Evolutionary conservation across 768 basidiomycete genomes (phyloP).

Genomic region (Roridomyces roridus): DNA sequence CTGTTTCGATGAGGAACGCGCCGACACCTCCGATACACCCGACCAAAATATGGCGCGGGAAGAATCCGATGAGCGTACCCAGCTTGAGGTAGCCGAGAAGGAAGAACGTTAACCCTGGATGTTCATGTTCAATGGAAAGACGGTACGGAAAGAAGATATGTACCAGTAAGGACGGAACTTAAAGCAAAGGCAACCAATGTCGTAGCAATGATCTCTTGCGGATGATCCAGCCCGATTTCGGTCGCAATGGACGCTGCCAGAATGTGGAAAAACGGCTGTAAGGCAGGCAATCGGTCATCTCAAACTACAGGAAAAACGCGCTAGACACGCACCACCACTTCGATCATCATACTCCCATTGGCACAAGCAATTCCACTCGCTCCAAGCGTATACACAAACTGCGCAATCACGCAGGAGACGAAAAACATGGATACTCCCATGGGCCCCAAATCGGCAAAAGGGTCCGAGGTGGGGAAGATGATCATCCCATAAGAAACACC

Average conservation of each 20-base stretch:
- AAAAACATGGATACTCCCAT: conserved; percentile 97
- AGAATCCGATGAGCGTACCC: conserved; percentile 90
- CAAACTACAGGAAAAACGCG: neutral
- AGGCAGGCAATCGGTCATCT: too few relatives aligned
- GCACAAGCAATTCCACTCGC: conserved; percentile 90
- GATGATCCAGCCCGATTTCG: conserved; percentile 73
- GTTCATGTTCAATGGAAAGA: conserved; percentile 17
- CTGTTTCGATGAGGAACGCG: conserved; percentile 88
- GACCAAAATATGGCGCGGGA: conserved; percentile 96
- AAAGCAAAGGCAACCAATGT: conserved; percentile 89
- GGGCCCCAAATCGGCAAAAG: conserved; percentile 82
- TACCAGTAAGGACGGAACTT: conserved; percentile 87
- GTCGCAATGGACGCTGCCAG: conserved; percentile 78
- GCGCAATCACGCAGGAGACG: conserved; percentile 77
- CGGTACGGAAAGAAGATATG: conserved; percentile 24
- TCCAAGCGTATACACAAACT: conserved; percentile 84
- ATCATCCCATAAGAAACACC: conserved; percentile 98
- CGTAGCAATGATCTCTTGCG: conserved; percentile 82
- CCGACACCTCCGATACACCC: conserved; percentile 99
- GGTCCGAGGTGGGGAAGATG: conserved; percentile 84
- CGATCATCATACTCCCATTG: conserved; percentile 98
- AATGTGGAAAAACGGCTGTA: conserved; percentile 94
- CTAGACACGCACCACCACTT: conserved; percentile 78
- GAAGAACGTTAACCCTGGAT: conserved; percentile 78
- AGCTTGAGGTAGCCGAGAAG: conserved; percentile 84